phyloP scores from a whole-genome alignment of 2,329 filamentous ascomycete genomes.

The Periconia sp. region DNA sequence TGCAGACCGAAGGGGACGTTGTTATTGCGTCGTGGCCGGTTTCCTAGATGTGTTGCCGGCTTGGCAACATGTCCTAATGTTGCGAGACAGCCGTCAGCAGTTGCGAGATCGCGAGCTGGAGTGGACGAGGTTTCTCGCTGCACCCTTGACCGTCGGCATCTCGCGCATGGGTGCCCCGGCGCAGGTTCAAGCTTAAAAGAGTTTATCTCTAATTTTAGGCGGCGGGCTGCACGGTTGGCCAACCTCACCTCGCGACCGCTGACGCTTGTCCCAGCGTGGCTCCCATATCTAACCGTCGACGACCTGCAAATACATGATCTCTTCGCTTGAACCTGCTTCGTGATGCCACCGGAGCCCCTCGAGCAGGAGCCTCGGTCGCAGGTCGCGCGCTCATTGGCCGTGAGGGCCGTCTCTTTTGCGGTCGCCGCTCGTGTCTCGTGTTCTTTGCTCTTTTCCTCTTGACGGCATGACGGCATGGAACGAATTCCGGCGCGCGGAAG shows the following conservation, averaged over 20 bases:
- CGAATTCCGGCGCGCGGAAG: slow-evolving; percentile 12
- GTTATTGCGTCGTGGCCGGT: slow-evolving; percentile 15
- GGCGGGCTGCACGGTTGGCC: slow-evolving; percentile 13
- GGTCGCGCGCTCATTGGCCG: slow-evolving; percentile 1
- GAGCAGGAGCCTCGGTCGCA: slow-evolving; percentile 24
- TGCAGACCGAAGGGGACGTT: slow-evolving; percentile 22
- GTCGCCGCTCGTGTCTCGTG: slow-evolving; percentile 33
- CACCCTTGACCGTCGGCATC: slow-evolving; percentile 24
- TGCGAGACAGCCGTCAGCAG: slow-evolving; percentile 5
- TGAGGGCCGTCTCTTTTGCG: too few species aligned
- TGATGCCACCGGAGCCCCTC: slow-evolving; percentile 23
- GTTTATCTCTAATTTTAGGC: slow-evolving; percentile 42
- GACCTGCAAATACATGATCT: slow-evolving; percentile 25
- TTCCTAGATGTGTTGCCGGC: slow-evolving; percentile 5
- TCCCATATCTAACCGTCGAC: slow-evolving; percentile 24
- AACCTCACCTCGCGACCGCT: slow-evolving; percentile 26
- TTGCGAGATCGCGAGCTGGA: slow-evolving; percentile 16
- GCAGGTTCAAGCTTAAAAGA: slow-evolving; percentile 31
- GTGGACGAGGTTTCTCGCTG: slow-evolving; percentile 11
- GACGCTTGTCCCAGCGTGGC: slow-evolving; percentile 27
- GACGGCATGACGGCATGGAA: slow-evolving; percentile 14
- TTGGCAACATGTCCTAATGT: slow-evolving; percentile 7
- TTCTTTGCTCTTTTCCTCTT: slow-evolving; percentile 27
- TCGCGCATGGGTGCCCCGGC: slow-evolving; percentile 15
- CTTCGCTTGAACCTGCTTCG: slow-evolving; percentile 37